Evolutionary conservation across 345 rosid species (phyloP).

Genomic region (Melaleuca alternifolia): DNA sequence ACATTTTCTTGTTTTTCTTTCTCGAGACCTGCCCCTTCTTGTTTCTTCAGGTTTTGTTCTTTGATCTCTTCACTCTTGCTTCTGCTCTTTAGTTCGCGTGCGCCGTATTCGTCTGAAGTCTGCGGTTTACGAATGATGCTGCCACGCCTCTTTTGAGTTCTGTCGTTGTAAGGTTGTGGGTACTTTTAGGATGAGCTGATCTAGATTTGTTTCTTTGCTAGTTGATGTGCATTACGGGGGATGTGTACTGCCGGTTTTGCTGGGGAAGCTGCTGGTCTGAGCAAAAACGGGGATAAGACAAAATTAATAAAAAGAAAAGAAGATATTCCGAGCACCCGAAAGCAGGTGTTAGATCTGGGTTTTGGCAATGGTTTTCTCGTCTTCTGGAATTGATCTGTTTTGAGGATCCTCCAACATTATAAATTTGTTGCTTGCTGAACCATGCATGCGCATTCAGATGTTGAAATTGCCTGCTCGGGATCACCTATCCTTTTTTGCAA

Average conservation of each 20-base stretch:
- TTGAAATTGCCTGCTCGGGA: too few species aligned
- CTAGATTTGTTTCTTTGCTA: constrained; percentile 22
- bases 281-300: too few species aligned
- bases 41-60: neutral
- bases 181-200: neutral
- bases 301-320: too few species aligned
- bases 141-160: neutral
- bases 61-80: neutral
- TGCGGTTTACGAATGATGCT: neutral
- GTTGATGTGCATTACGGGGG: constrained; percentile 7
- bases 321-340: too few species aligned
- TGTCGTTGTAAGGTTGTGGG: neutral
- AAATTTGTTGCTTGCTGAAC: neutral
- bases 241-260: too few species aligned
- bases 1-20: neutral
- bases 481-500: neutral
- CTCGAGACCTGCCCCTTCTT: neutral
- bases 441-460: neutral
- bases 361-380: neutral
- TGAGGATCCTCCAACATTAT: neutral
- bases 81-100: neutral
- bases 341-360: neutral
- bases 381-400: neutral
- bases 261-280: too few species aligned
- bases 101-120: neutral